Conservation (phyloP, 116 monocot genomes). For the Dioscorea cayenensis region DNA sequence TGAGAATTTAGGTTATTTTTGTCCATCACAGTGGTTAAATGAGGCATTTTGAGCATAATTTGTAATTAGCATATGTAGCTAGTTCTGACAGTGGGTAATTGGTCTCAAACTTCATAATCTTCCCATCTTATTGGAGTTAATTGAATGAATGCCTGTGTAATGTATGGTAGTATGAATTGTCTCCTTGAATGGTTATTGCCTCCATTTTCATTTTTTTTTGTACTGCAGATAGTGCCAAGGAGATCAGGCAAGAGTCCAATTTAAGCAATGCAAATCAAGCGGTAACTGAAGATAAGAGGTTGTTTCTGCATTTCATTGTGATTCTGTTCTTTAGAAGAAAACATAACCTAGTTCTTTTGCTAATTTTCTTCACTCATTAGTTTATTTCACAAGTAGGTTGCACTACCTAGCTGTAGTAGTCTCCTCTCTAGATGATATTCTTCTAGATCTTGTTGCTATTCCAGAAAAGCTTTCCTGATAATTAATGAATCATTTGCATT, state of each 20-base stretch:
- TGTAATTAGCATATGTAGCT: too few species aligned
- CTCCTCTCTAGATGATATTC: neutral
- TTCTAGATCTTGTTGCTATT: neutral
- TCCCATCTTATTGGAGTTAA: neutral
- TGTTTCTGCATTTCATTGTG: conserved; percentile 2
- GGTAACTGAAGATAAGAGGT: conserved; percentile 42
- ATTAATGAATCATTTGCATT: neutral
- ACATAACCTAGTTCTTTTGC: neutral
- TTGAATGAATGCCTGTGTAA: neutral
- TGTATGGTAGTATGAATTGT: neutral
- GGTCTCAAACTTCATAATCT: too few species aligned
- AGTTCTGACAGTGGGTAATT: too few species aligned
- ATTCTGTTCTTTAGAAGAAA: neutral
- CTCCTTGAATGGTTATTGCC: neutral
- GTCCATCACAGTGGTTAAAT: too few species aligned
- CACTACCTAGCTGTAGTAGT: neutral
- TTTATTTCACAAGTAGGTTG: neutral
- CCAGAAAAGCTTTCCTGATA: too few species aligned
- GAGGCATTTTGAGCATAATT: too few species aligned
- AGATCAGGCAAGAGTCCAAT: conserved; percentile 21
- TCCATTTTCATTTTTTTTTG: conserved; percentile 2
- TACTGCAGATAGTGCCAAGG: conserved; percentile 64
- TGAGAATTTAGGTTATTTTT: neutral
- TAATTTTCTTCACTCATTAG: neutral
- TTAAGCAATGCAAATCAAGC: conserved; percentile 19